Evolutionary conservation across 306 rosid species (phyloP).

Genomic region (Corylus avellana): DNA sequence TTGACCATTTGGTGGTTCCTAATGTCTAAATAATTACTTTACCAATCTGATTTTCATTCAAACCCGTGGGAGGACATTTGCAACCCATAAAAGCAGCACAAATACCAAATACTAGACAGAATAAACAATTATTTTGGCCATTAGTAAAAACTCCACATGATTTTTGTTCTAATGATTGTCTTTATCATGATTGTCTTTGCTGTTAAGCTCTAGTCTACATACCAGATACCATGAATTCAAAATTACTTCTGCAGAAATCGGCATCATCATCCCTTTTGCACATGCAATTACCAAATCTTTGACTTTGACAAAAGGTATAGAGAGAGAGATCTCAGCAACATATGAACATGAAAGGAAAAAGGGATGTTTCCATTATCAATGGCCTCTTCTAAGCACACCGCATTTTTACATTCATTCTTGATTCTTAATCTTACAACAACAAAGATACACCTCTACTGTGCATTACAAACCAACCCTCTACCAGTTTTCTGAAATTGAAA

Average conservation of each 20-base stretch:
- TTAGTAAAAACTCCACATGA: constrained; percentile 16
- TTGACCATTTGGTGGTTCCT: too few relatives aligned
- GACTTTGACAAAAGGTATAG: constrained; percentile 6
- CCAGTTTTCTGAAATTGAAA: constrained; percentile 52
- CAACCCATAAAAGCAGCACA: background rate
- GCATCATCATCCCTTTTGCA: constrained; percentile 14
- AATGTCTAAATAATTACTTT: background rate
- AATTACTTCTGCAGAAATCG: constrained; percentile 21
- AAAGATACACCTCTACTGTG: constrained; percentile 26
- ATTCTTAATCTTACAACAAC: constrained; percentile 49
- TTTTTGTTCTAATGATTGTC: constrained; percentile 31
- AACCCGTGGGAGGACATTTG: background rate
- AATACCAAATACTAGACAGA: background rate
- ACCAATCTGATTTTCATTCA: background rate
- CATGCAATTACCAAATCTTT: constrained; percentile 32
- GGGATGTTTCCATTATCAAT: constrained; percentile 36
- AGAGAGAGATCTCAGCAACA: constrained; percentile 21
- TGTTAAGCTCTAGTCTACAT: background rate
- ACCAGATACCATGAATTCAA: constrained; percentile 6
- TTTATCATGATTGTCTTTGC: constrained; percentile 24
- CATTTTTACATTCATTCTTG: constrained; percentile 49
- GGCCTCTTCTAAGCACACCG: constrained; percentile 33
- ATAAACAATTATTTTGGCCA: background rate
- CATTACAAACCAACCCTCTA: constrained; percentile 49
- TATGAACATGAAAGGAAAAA: constrained; percentile 30